These are phyloP conservation scores for Posidonia australis DNA, from an alignment of 106 monocot genomes.

Conservation along the genomic window DNA sequence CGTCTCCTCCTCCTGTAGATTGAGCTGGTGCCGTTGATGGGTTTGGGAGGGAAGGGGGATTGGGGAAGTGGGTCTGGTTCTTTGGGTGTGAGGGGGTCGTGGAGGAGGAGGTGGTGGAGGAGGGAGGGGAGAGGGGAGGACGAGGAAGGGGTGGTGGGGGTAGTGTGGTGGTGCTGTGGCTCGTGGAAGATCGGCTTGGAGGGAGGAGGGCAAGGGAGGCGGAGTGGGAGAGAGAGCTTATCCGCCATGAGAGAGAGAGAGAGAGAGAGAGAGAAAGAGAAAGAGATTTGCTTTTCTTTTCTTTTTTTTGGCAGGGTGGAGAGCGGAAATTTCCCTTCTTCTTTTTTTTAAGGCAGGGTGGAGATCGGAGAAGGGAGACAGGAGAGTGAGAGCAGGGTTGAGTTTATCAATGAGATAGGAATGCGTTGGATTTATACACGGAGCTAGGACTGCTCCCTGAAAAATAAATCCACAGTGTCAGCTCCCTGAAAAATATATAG, in stretches of 20 bases:
- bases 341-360: too few species aligned
- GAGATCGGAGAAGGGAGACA: too few species aligned
- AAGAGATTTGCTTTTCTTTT: too few species aligned
- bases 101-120: constrained; percentile 15
- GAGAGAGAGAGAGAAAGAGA: neutral
- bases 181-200: constrained; percentile 37
- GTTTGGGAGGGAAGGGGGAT: constrained; percentile 3
- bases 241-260: constrained; percentile 29
- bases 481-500: too few species aligned
- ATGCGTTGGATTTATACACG: too few species aligned
- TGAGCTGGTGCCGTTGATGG: neutral
- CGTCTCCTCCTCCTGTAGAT: neutral
- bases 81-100: neutral
- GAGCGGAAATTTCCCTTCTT: too few species aligned
- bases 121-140: constrained; percentile 8
- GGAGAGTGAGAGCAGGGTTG: too few species aligned
- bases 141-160: constrained; percentile 3
- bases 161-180: neutral
- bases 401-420: too few species aligned
- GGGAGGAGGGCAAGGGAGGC: constrained; percentile 38
- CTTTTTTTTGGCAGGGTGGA: too few species aligned
- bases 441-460: too few species aligned
- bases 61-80: neutral
- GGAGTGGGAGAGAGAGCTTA: constrained; percentile 49
- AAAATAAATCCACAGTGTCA: too few species aligned